phyloP scores from a whole-genome alignment of 1,284 basidiomycete genomes.

The Anthracocystis setariae region DNA sequence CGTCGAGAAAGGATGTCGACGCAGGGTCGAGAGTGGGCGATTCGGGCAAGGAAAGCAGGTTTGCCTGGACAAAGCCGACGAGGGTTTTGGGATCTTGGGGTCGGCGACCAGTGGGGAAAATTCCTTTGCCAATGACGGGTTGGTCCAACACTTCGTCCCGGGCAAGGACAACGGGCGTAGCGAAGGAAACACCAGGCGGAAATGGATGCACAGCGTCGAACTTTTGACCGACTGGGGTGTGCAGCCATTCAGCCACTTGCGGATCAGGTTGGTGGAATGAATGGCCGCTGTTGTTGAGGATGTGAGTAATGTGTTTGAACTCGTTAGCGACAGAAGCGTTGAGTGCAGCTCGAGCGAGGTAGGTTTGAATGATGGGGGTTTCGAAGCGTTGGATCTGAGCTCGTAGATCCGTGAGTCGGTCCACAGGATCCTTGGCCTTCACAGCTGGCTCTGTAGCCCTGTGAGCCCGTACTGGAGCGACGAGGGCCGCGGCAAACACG shows the following conservation, averaged over 20 bases:
- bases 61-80: slow-evolving; percentile 1
- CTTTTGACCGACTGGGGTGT: background rate
- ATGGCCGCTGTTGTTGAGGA: background rate
- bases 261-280: background rate
- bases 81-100: slow-evolving; percentile 16
- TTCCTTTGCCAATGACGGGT: slow-evolving; percentile 2
- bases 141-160: background rate
- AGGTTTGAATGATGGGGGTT: slow-evolving; percentile 26
- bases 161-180: background rate
- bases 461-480: no score
- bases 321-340: background rate
- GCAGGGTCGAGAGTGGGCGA: slow-evolving; percentile 1
- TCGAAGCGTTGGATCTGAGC: slow-evolving; percentile 19
- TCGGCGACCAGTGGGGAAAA: slow-evolving; percentile 23
- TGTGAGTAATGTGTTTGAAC: background rate
- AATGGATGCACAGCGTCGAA: background rate
- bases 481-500: background rate
- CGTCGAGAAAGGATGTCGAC: slow-evolving; percentile 3
- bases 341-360: slow-evolving; percentile 15
- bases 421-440: background rate
- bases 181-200: background rate
- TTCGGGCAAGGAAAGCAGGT: background rate
- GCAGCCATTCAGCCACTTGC: background rate
- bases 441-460: no score
- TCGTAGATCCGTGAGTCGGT: slow-evolving; percentile 8